A percentile compares a stretch with the other conserved stretches of the same genome.
phyloP scores from a whole-genome alignment of 2,329 filamentous ascomycete species.

The Alternaria burnsii region DNA sequence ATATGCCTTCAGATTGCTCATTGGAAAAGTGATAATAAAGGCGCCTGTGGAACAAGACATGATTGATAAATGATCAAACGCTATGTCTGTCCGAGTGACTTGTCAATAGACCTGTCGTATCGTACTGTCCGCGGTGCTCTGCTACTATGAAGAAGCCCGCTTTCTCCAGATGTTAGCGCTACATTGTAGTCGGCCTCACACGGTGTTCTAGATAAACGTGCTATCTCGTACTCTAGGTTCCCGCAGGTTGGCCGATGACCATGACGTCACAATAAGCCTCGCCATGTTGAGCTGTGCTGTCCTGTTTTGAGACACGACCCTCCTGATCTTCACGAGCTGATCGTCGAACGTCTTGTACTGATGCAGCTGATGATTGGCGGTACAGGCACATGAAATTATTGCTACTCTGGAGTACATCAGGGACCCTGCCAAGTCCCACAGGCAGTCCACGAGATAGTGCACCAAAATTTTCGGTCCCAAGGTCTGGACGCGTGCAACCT shows the following conservation, averaged over 20 bases:
- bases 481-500: background rate
- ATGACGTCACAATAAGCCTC: background rate
- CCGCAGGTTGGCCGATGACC: background rate
- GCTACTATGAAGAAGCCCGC: background rate
- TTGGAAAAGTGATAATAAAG: background rate
- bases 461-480: slow-evolving; percentile 10
- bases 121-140: too few relatives aligned
- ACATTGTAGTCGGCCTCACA: background rate
- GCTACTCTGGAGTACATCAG: background rate
- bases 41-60: background rate
- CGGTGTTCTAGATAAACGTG: background rate
- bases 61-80: background rate
- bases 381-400: slow-evolving; percentile 6
- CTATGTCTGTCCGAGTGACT: background rate
- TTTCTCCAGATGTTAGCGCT: background rate
- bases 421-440: background rate
- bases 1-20: background rate
- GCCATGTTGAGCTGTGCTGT: background rate
- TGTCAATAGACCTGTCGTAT: background rate
- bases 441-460: background rate
- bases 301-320: background rate
- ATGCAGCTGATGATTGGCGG: slow-evolving; percentile 6
- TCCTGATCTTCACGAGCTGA: background rate
- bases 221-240: background rate
- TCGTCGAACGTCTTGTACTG: background rate